A percentile compares a stretch with the other conserved stretches of the same genome.
Conservation (phyloP, 345 rosid species). For the Linum lewisii region DNA sequence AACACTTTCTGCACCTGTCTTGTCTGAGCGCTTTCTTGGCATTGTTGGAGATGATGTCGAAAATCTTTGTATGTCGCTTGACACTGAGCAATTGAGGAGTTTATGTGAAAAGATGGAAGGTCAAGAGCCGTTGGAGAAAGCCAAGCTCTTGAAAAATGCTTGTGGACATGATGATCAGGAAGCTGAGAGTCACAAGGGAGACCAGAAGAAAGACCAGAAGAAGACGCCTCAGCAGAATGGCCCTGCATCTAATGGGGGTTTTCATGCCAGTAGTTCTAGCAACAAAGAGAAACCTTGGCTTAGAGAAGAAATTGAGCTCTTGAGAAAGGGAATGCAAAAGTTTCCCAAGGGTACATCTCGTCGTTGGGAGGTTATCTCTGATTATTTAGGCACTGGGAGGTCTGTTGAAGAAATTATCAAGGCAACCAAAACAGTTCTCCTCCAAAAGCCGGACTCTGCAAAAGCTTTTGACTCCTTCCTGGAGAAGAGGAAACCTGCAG, state of each 20-base stretch:
- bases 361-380: conserved; percentile 98
- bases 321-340: conserved; percentile 84
- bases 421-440: conserved; percentile 95
- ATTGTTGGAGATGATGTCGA: conserved; percentile 68
- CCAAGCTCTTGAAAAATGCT: conserved; percentile 51
- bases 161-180: conserved; percentile 22
- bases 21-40: conserved; percentile 48
- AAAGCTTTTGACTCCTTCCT: conserved; percentile 97
- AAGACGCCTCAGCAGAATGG: conserved; percentile 47
- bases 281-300: conserved; percentile 81
- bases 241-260: conserved; percentile 35
- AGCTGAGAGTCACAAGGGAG: conserved; percentile 20
- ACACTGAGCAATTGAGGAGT: conserved; percentile 50
- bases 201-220: conserved; percentile 30
- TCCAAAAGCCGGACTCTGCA: conserved; percentile 81
- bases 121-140: conserved; percentile 48
- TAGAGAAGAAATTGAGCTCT: conserved; percentile 81
- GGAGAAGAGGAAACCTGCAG: conserved; percentile 81
- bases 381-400: conserved; percentile 82
- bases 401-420: conserved; percentile 89
- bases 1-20: conserved; percentile 51
- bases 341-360: conserved; percentile 91
- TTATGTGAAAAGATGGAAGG: conserved; percentile 70
- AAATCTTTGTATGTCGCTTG: conserved; percentile 67
- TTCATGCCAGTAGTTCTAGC: conserved; percentile 27